Evolutionary conservation across 2,329 filamentous ascomycete species (phyloP).

Genomic region (Rhynchosporium secalis): DNA sequence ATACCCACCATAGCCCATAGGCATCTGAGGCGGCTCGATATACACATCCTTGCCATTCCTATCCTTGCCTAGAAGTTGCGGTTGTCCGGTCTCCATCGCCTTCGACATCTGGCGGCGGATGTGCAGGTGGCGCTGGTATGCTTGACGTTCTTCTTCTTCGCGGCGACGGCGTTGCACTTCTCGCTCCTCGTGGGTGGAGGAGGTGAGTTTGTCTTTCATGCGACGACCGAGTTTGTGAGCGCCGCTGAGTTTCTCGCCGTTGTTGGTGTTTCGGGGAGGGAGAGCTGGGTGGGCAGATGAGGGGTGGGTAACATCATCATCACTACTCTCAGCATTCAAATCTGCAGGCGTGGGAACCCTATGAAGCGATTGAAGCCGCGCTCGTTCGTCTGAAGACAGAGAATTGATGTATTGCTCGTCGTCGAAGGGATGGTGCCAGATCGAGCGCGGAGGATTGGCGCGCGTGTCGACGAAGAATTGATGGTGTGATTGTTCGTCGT

Average conservation of each 20-base stretch:
- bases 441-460: constrained; percentile 53
- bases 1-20: constrained; percentile 29
- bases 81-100: constrained; percentile 54
- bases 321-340: constrained; percentile 47
- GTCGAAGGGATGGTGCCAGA: constrained; percentile 63
- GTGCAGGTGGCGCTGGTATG: constrained; percentile 53
- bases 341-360: constrained; percentile 42
- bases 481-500: constrained; percentile 53
- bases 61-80: constrained; percentile 56
- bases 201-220: constrained; percentile 60
- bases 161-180: constrained; percentile 47
- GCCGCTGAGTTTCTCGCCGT: constrained; percentile 30
- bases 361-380: constrained; percentile 45
- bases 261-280: constrained; percentile 21
- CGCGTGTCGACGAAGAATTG: constrained; percentile 65
- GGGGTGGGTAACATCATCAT: constrained; percentile 45
- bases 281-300: constrained; percentile 17
- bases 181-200: constrained; percentile 56
- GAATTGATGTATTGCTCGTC: constrained; percentile 54
- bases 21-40: constrained; percentile 53
- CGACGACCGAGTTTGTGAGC: constrained; percentile 52
- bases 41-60: constrained; percentile 55
- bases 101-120: constrained; percentile 51
- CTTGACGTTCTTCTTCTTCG: constrained; percentile 50
- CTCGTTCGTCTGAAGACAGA: constrained; percentile 50